Base-by-base conservation (phyloP, 2,329 filamentous ascomycete species). In the Ceratocystis eucalypticola region DNA sequence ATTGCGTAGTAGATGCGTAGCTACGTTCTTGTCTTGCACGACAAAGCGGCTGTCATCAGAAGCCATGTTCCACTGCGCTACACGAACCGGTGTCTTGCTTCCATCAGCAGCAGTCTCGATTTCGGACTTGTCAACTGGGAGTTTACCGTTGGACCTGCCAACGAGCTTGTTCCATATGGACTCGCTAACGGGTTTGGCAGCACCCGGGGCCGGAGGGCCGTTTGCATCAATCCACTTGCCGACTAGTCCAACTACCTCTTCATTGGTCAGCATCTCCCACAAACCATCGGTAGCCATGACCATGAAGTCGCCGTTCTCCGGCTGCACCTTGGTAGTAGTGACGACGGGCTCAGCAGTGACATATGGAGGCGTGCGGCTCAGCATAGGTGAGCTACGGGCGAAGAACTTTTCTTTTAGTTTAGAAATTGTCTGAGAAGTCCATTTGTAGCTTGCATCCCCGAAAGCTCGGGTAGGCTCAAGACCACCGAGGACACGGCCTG, bases 251-350 rank as follows among this genome's bases (percentile, higher is more conserved):
- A 99, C 89, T 1, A 96, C 94, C 78, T 99, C 94, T 74, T 99
- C 94, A 72, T 97, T 99, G 61, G 91, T 96, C 69, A 99, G 81
- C 94, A 97, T 97, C 77, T 99, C 94, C 94, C 94, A 99, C 0
- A 99, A 81, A 3, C 94, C 94, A 74, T 99, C 94, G 0, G 94
- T 96, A 25, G 94, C 94, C 80, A 99, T 87, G 69, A 99, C 93
- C 12, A 99, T 81, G 72, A 99, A 99, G 74, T 99, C 94, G 59
- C 93, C 92, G 69, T 89, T 89, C 65, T 90, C 84, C 0, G 94
- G 94, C 71, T 93, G 82, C 64, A 99, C 87, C 75, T 94, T 88
- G 59, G 93, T 97, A 1, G 91, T 96, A 0, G 93, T 97, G 65
- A 99, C 84, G 25, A 97, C 82, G 2, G 94, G 94, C 76, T 99